Conservation (phyloP, 2,329 filamentous ascomycete genomes). For the Talaromyces sp. region DNA sequence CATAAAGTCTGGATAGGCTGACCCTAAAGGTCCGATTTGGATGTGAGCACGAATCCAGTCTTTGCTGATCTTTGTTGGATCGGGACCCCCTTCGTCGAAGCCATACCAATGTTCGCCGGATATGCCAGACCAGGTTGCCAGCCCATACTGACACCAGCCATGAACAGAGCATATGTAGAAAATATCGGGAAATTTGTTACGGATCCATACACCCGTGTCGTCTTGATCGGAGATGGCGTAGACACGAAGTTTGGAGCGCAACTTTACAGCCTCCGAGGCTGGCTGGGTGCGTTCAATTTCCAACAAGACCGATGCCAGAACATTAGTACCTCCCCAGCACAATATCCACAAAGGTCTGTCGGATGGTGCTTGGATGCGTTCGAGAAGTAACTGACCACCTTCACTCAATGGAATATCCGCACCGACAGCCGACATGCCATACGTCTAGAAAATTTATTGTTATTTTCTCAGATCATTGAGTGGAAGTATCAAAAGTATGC, state of each 20-base stretch:
- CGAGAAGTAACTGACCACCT: slow-evolving; percentile 19
- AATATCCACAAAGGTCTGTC: slow-evolving; percentile 48
- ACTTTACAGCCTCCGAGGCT: slow-evolving; percentile 25
- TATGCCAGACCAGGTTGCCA: slow-evolving; percentile 55
- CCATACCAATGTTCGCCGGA: slow-evolving; percentile 44
- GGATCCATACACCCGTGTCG: slow-evolving; percentile 53
- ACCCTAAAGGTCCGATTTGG: slow-evolving; percentile 47
- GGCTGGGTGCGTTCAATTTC: slow-evolving; percentile 17
- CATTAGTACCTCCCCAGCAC: slow-evolving; percentile 51
- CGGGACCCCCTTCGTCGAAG: slow-evolving; percentile 46
- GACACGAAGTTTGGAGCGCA: slow-evolving; percentile 43
- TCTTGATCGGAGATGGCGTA: slow-evolving; percentile 59
- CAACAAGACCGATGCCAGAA: slow-evolving; percentile 46
- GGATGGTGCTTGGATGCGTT: slow-evolving; percentile 23
- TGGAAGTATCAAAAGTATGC: too few relatives aligned
- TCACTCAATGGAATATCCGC: not conserved
- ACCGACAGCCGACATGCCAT: not conserved
- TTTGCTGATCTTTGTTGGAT: slow-evolving; percentile 44
- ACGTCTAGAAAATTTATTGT: not conserved
- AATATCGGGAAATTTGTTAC: slow-evolving; percentile 48
- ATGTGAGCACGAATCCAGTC: slow-evolving; percentile 52
- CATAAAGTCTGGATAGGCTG: slow-evolving; percentile 42
- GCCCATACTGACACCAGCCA: slow-evolving; percentile 51
- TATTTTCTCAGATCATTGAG: too few relatives aligned
- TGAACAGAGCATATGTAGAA: slow-evolving; percentile 55